Percentiles rank a stretch among this genome's conserved stretches.
These are phyloP conservation scores for Taxillus chinensis DNA, from an alignment of 164 flowering plant species.

Conservation along the genomic window DNA sequence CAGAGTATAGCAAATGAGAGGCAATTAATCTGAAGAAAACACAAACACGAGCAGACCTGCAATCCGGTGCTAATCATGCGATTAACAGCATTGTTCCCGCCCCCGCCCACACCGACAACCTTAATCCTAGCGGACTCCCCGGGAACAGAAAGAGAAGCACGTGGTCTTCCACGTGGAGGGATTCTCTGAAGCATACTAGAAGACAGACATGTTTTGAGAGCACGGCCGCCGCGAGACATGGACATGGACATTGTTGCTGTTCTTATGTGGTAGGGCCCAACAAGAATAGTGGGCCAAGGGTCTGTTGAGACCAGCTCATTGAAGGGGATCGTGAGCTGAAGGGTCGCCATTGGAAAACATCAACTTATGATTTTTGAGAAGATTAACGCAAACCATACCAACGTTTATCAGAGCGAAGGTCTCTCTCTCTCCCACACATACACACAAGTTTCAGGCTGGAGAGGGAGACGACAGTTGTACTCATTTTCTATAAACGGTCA, in stretches of 20 bases:
- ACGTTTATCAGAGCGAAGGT: no score
- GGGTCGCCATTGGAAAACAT: slow-evolving; percentile 23
- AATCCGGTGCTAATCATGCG: slow-evolving; percentile 94
- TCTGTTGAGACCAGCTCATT: slow-evolving; percentile 16
- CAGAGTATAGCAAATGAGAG: no score
- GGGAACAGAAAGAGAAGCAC: slow-evolving; percentile 36
- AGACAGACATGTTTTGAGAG: no score
- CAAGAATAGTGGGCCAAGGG: slow-evolving; percentile 13
- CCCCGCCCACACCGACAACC: slow-evolving; percentile 98
- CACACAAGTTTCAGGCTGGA: no score
- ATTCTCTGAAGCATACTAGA: slow-evolving; percentile 1
- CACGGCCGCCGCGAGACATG: no score
- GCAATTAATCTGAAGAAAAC: neutral
- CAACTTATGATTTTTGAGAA: no score
- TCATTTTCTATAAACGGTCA: no score
- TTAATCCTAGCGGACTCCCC: slow-evolving; percentile 83
- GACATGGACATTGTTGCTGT: neutral
- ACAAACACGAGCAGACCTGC: slow-evolving; percentile 33
- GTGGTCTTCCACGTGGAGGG: neutral
- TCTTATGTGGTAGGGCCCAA: slow-evolving; percentile 10
- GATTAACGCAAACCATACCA: no score
- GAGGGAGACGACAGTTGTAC: no score
- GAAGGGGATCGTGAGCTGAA: slow-evolving; percentile 27
- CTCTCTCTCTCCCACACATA: no score
- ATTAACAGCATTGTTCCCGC: slow-evolving; percentile 97